Conservation (phyloP, 1,284 basidiomycete genomes). For the Heliocybe sulcata region DNA sequence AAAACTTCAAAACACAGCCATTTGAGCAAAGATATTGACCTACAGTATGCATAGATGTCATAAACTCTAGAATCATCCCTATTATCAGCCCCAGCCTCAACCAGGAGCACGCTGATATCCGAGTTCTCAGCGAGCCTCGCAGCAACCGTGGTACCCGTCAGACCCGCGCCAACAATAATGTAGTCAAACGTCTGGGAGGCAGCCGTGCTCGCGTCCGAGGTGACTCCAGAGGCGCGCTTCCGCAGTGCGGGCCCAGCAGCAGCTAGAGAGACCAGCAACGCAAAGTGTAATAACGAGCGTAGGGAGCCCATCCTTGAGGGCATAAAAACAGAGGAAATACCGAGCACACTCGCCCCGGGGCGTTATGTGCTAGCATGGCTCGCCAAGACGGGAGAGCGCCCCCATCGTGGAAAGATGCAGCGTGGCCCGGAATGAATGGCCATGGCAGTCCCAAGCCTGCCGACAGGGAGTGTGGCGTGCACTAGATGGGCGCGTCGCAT, state of each 20-base stretch:
- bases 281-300: background rate
- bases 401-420: too few relatives aligned
- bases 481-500: too few relatives aligned
- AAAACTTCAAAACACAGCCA: background rate
- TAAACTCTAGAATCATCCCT: background rate
- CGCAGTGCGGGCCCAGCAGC: background rate
- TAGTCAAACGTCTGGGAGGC: background rate
- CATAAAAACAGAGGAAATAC: too few relatives aligned
- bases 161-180: slow-evolving; percentile 3
- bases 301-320: background rate
- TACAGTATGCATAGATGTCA: background rate
- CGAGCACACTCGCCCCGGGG: too few relatives aligned
- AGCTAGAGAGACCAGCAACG: background rate
- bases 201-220: background rate
- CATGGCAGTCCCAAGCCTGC: too few relatives aligned
- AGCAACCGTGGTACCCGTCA: slow-evolving; percentile 5
- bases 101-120: slow-evolving; percentile 3
- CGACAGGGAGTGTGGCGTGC: too few relatives aligned
- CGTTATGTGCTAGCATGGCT: background rate
- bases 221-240: background rate
- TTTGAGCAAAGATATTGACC: background rate
- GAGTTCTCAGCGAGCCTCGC: slow-evolving; percentile 7
- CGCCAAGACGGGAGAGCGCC: too few relatives aligned
- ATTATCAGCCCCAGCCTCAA: slow-evolving; percentile 7
- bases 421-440: too few relatives aligned